Base-by-base conservation (phyloP, 306 rosid species). In the Crotalaria pallida region DNA sequence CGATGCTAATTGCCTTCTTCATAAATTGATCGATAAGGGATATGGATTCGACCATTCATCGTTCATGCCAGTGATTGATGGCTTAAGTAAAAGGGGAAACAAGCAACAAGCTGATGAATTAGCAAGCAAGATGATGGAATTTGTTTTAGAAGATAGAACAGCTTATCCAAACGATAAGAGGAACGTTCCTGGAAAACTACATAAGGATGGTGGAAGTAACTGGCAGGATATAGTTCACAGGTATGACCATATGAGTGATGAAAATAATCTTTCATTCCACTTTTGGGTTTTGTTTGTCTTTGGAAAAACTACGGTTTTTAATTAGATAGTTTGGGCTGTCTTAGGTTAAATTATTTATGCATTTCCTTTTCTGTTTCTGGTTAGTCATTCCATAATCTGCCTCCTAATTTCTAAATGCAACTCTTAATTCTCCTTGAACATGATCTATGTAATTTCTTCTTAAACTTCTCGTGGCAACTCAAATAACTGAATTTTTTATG, bases 161-260 rank as follows among this genome's bases (percentile, higher is more conserved):
- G 64, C 18, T 67, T 64, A 58, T 73, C 83, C 38, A 69, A 70
- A 24, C 48, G 79, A 34, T 47, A 84, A 62, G 71, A 56, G 69
- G 74, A 62, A 31, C 48, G 33, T 44, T 55, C 73, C 48, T 58
- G 72, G 81, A 77, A 88, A 75, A 65, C 71, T 69, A 57, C 61
- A 52, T 7, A 79, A 82, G 22, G 26, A 48, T 72, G 75, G 68
- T 40, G 79, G 76, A 65, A 83, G 76, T 66, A 87, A 87, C 69
- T 94, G 98, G 97, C 87, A 67, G 77, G 86, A 80, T 73, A 84
- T 88, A 50, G 65, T 94, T 61, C 84, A 88, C 90, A 90, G 97
- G 98, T 94, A 85, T n/a, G n/a, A n/a, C n/a, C n/a, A n/a, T n/a
- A n/a, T 57, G 61, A 68, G 34, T 50, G 59, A 41, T 72, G 50